These are phyloP conservation scores for Phytophthora agathidicida DNA, from an alignment of 352 stramenopile genomes.

Conservation along the genomic window DNA sequence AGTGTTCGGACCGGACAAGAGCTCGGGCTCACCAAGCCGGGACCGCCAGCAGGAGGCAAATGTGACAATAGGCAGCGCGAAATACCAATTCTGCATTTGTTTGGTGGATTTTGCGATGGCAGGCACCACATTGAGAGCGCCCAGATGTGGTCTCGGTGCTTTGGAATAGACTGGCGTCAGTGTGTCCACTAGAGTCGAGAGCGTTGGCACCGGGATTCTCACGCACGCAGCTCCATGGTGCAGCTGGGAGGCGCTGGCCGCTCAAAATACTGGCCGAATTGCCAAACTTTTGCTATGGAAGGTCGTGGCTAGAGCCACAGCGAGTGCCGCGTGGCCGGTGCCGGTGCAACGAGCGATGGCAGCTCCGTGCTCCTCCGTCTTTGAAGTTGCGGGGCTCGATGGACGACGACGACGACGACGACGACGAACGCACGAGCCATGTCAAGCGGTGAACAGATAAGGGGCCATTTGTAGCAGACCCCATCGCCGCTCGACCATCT, in stretches of 20 bases:
- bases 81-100: slow-evolving; percentile 10
- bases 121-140: neutral
- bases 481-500: slow-evolving; percentile 7
- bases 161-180: slow-evolving; percentile 16
- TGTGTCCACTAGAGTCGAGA: slow-evolving; percentile 21
- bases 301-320: neutral
- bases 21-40: slow-evolving; percentile 1
- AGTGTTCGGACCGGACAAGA: slow-evolving; percentile 19
- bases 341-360: no score
- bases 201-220: slow-evolving; percentile 22
- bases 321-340: slow-evolving; percentile 7
- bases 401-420: slow-evolving; percentile 10
- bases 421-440: slow-evolving; percentile 17
- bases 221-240: no score
- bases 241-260: no score
- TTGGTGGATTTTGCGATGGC: slow-evolving; percentile 22
- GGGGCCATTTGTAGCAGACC: slow-evolving; percentile 11
- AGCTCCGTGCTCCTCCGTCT: no score
- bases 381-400: slow-evolving; percentile 34
- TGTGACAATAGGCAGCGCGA: slow-evolving; percentile 7
- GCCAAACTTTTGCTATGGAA: slow-evolving; percentile 1
- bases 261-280: slow-evolving; percentile 17
- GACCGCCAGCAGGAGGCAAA: neutral
- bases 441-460: slow-evolving; percentile 22
- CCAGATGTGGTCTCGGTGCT: slow-evolving; percentile 19